Base-by-base conservation (phyloP, 495 filamentous ascomycete genomes). In the Eremomyces bilateralis region DNA sequence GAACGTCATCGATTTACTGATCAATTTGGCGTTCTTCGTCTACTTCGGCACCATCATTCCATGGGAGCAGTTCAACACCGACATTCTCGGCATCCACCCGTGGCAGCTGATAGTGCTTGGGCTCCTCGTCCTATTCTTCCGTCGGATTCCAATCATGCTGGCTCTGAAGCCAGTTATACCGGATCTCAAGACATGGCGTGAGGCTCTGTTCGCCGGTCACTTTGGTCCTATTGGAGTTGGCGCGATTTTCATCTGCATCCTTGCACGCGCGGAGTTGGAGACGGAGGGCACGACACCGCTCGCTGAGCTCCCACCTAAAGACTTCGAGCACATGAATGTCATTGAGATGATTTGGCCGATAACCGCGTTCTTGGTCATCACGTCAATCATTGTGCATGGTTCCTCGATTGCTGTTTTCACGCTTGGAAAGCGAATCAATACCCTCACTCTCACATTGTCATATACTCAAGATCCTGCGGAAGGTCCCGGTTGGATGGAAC, bases 381-480 rank as follows among this genome's bases (percentile, higher is more conserved):
- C 76, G 3, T 95, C 90, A 4, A 99, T 99, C 41, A 50, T 94
- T 34, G 82, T 99, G 3, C 90, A 99, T 50, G 90, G 90, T 4
- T 94, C 85, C 19, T 99, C 90, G 0, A 80, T 99, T 50, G 90
- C 90, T 5, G 90, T 99, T 10, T 99, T 99, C 49, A 95, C 90
- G 0, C 68, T 99, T 4, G 90, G 90, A 32, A 99, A 95, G 53
- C 88, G 76, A 31, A 95, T 99, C 64, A 95, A 99, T 55, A 95
- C 90, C 2, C 62, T 99, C 40, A 80, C 80, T 8, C 65, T 99
- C 33, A 92, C 88, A 10, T 76, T 95, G 63, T 95, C 90, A 0
- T 95, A 93, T 57, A 95, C 90, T 0, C 62, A 69, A 43, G 83
- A 76, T 36, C 76, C 74, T 35, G 85, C 93, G 44, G 84, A 94